Evolutionary conservation across 257 asterid genomes (phyloP), one percentile per base, ranked within the genome.

Genomic region (Ehretia macrophylla): DNA sequence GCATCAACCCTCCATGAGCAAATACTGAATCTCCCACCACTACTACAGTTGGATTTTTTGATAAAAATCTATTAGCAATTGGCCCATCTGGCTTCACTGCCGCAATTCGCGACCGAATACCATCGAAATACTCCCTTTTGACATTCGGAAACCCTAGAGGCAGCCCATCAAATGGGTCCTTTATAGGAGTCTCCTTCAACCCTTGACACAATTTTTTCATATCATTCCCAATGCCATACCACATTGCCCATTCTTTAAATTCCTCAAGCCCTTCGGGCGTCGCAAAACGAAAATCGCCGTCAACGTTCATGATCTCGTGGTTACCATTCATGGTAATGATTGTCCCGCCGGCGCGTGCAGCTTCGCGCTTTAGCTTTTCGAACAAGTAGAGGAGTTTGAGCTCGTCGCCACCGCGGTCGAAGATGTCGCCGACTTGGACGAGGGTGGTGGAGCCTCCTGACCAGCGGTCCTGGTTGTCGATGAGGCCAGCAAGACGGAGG

Each of bases 361-460:
- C 96, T 59, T 90, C 96, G 40, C 96, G 63, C 73, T 77, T 81
- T 78, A 92, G 55, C 38, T 83, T 87, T 81, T 90, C 98, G 73
- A 92, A 84, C 59, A 92, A 84, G 68, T 84, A 92, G 53, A 92
- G 66, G 64, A 92, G 35, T 63, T 92, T 92, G 37, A 92, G 75
- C 77, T 92, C 99, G 32, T 92, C 95, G 0, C 95, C 94, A 23
- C 99, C 99, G 9, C 99, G 94, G 69, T 92, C 99, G 16, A 92
- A 68, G 38, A 92, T 79, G 38, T 92, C 99, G 0, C 99, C 99
- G 8, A 92, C 83, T 68, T 92, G 99, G 6, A 92, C 95, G 6
- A 92, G 86, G 60, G 96, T 88, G 32, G 94, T 52, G 56, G 84
- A 44, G 53, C 95, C 99, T 5, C 99, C 99, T 8, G 79, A 68